A percentile compares a stretch with the other conserved stretches of the same genome.
Conservation (phyloP, 179 eudicot genomes). For the Sideroxylon spinosum region DNA sequence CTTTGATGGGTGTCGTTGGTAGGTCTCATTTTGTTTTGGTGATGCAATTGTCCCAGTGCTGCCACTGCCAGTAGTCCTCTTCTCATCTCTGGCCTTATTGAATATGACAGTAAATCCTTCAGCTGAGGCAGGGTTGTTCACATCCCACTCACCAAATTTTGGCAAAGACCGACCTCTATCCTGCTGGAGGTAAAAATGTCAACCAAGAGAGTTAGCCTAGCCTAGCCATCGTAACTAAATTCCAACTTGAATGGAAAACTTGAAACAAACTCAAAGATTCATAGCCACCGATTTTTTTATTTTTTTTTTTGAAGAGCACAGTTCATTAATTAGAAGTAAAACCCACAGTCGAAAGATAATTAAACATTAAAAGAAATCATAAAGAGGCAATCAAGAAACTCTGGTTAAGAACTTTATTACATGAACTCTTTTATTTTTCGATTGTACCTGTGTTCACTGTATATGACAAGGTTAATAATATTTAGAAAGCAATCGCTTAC, state of each 20-base stretch:
- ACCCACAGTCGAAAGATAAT: no score
- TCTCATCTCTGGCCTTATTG: conserved; percentile 69
- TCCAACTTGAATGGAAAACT: neutral
- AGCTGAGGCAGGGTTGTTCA: conserved; percentile 72
- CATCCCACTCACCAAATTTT: conserved; percentile 81
- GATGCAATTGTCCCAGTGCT: neutral
- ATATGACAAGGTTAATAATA: no score
- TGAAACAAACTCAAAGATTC: conserved; percentile 1
- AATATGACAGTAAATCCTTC: conserved; percentile 71
- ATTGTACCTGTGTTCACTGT: no score
- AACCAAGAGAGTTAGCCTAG: neutral
- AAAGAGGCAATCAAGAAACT: neutral
- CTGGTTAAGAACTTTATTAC: neutral
- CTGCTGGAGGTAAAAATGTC: conserved; percentile 21
- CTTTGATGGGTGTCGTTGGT: neutral
- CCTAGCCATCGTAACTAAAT: neutral
- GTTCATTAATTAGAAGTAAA: neutral
- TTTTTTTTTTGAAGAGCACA: neutral
- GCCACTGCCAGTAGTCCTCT: conserved; percentile 31
- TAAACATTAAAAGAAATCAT: neutral
- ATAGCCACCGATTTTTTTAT: neutral
- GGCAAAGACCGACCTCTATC: conserved; percentile 67
- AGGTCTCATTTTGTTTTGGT: conserved; percentile 1
- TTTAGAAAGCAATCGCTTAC: no score
- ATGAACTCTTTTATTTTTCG: no score